Percentiles rank a stretch among this genome's conserved stretches.
Conservation (phyloP, 202 grass and related monocot species). For the Musa balbisiana region DNA sequence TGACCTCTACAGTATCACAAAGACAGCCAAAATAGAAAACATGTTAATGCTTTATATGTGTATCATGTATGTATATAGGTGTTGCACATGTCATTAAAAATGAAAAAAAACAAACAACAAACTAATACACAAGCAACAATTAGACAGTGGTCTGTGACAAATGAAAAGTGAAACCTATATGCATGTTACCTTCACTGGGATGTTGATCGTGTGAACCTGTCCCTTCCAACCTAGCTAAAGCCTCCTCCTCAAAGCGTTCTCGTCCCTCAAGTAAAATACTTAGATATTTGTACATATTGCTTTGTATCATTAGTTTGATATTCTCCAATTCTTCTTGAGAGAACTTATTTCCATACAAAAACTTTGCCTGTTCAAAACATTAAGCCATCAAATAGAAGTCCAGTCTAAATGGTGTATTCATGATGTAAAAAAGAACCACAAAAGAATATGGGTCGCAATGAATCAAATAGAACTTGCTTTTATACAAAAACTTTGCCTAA, state of each 20-base stretch:
- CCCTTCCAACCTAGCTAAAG: conserved; percentile 36
- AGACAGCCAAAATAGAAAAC: background rate
- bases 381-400: background rate
- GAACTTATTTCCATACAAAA: conserved; percentile 71
- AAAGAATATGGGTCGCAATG: no score
- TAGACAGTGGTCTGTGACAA: background rate
- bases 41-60: background rate
- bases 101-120: background rate
- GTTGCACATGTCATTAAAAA: background rate
- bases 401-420: background rate
- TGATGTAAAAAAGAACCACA: conserved; percentile 15
- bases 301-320: conserved; percentile 96
- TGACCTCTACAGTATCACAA: background rate
- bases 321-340: conserved; percentile 65
- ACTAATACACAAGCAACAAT: background rate
- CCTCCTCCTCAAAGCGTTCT: conserved; percentile 91
- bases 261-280: conserved; percentile 83
- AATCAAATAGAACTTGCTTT: conserved; percentile 43
- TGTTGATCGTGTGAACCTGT: conserved; percentile 26
- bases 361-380: conserved; percentile 56
- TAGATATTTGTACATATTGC: conserved; percentile 94
- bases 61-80: no score
- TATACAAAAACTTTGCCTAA: conserved; percentile 77
- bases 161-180: conserved; percentile 9
- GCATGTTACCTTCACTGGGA: conserved; percentile 1